Percentiles rank a stretch among this genome's conserved stretches.
phyloP scores from a whole-genome alignment of 2,329 filamentous ascomycete genomes.

The Venturia aucupariae region DNA sequence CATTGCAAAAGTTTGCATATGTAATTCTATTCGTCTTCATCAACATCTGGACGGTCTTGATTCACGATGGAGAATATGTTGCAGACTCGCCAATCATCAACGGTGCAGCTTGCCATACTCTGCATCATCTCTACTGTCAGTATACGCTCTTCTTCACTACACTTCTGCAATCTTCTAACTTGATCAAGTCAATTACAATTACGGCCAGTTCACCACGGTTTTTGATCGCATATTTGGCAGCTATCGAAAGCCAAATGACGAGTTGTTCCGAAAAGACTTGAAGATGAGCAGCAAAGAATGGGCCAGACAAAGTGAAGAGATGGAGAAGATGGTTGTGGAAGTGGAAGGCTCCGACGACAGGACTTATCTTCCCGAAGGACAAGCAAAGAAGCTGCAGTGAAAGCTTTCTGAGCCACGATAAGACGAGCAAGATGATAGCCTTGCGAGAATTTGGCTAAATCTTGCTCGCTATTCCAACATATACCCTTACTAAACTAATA shows the following conservation, averaged over 20 bases:
- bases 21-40: constrained; percentile 82
- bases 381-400: constrained; percentile 33
- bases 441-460: background rate
- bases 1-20: constrained; percentile 83
- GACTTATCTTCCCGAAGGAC: constrained; percentile 29
- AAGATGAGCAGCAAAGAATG: constrained; percentile 79
- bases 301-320: constrained; percentile 66
- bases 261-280: constrained; percentile 72
- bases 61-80: constrained; percentile 91
- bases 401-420: background rate
- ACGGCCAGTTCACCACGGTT: constrained; percentile 85
- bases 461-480: background rate
- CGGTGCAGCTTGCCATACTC: constrained; percentile 85
- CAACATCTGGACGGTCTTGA: constrained; percentile 95
- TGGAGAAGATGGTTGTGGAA: constrained; percentile 65
- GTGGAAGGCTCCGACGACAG: constrained; percentile 53
- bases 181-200: constrained; percentile 67
- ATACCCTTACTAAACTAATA: constrained; percentile 6
- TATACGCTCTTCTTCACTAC: background rate
- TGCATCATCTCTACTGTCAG: constrained; percentile 66
- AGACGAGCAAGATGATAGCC: background rate
- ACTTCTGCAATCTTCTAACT: background rate
- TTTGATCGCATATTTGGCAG: constrained; percentile 85
- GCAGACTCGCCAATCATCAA: constrained; percentile 88
- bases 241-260: constrained; percentile 76